A percentile compares a stretch with the other conserved stretches of the same genome.
phyloP scores from a whole-genome alignment of 129 eudicot species.

The Chrysanthemum makinoi region DNA sequence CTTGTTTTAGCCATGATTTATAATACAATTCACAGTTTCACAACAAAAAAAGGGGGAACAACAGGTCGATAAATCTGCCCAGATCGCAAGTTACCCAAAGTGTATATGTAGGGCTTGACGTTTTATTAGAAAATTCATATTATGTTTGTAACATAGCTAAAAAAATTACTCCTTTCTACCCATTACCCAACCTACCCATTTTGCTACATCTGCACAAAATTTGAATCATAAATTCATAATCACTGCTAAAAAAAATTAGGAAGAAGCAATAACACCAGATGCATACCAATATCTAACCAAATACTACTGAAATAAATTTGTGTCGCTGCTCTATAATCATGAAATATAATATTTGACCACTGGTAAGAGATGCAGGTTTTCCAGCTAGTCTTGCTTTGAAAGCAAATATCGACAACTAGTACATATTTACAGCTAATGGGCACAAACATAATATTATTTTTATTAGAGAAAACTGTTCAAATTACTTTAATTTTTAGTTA shows the following conservation, averaged over 20 bases:
- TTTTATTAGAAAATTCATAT: too few relatives aligned
- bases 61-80: too few relatives aligned
- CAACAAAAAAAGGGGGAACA: background rate
- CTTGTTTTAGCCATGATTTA: too few relatives aligned
- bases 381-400: slow-evolving; percentile 7
- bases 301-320: background rate
- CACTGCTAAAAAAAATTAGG: too few relatives aligned
- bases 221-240: too few relatives aligned
- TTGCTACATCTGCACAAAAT: background rate
- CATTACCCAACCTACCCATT: background rate
- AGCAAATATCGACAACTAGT: background rate
- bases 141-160: background rate
- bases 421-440: slow-evolving; percentile 2
- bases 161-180: background rate
- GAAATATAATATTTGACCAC: background rate
- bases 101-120: background rate
- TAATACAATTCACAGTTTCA: background rate
- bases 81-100: background rate
- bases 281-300: background rate
- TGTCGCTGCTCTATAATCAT: background rate
- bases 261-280: background rate
- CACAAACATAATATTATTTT: background rate
- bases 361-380: background rate
- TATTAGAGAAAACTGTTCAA: slow-evolving; percentile 2
- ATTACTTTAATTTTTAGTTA: background rate